A percentile compares a stretch with the other conserved stretches of the same genome.
phyloP scores from a whole-genome alignment of 768 basidiomycete genomes.

The Mycena floridula region DNA sequence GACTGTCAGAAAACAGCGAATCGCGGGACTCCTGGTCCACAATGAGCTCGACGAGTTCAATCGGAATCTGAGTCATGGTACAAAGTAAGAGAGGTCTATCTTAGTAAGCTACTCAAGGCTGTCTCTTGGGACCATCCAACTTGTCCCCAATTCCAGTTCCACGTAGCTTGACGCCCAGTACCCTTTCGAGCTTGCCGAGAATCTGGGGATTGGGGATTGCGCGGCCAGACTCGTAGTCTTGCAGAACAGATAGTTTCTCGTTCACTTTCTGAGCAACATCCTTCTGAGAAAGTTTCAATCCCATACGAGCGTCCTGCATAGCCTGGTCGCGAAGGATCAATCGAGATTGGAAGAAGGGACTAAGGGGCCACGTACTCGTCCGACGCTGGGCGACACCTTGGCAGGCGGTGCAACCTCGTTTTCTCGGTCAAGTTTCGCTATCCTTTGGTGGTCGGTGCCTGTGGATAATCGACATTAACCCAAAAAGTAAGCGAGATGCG shows the following conservation, averaged over 20 bases:
- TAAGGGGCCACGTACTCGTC: constrained; percentile 45
- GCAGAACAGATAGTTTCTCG: constrained; percentile 82
- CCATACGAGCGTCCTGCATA: constrained; percentile 75
- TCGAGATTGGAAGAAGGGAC: constrained; percentile 4
- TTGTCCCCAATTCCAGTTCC: constrained; percentile 85
- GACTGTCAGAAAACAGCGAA: too few relatives aligned
- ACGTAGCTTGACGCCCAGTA: constrained; percentile 82
- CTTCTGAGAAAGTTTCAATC: constrained; percentile 80
- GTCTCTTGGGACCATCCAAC: constrained; percentile 72
- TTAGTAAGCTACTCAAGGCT: too few relatives aligned
- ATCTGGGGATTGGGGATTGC: constrained; percentile 86
- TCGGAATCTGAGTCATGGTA: too few relatives aligned
- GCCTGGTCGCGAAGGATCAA: constrained; percentile 39
- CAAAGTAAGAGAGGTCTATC: too few relatives aligned
- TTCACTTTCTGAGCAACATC: constrained; percentile 91
- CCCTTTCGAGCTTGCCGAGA: constrained; percentile 83
- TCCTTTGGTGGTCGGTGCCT: constrained; percentile 92
- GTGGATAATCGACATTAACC: background rate
- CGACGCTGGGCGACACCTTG: constrained; percentile 68
- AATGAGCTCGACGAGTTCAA: too few relatives aligned
- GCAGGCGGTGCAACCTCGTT: constrained; percentile 92
- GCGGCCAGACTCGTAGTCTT: constrained; percentile 86
- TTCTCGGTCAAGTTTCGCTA: constrained; percentile 90
- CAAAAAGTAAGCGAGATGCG: background rate
- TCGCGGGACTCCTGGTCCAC: too few relatives aligned